Evolutionary conservation across 441 rosid genomes (phyloP), one percentile per base, ranked within the genome.

Genomic region (Syzygium malaccense): DNA sequence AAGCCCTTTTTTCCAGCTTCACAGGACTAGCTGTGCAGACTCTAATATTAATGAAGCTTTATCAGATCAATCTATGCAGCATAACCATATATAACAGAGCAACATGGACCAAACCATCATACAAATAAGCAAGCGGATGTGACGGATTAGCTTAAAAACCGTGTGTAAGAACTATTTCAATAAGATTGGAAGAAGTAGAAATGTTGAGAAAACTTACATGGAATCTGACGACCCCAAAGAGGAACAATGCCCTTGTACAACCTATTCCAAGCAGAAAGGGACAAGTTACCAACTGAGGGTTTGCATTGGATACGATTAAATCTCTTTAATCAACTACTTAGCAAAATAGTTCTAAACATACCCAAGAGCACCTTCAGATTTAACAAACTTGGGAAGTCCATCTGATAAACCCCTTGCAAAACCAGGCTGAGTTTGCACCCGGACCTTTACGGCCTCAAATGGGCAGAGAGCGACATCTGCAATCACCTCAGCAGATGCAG

Each of bases 151-250:
- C 48, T 71, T 71, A 20, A 11, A 71, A 37, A 20, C 17, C 37
- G 80, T 71, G 15, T 37, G 51, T 37, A 71, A 37, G 1, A 71
- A 20, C 80, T 33, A 33, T 68, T 9, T 68, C 7, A 33, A 68
- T 11, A 71, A 71, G 49, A 20, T 37, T 37, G 80, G 49, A 71
- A 71, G n/a, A 71, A 37, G 45, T 45, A 71, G 15, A 71, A 37
- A 71, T 3, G 9, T 71, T 25, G 26, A 37, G 80, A 51, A 86
- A 57, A 89, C 99, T 95, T 94, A 97, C 99, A 98, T 88, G 99
- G 99, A 92, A 98, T 98, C 92, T 98, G 99, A 89, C 99, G 99
- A 86, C 99, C 99, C 99, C 99, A 98, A 10, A 98, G 99, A 88
- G 99, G 99, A 93, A 91, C 99, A 88, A 98, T 75, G 88, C 99